Conservation (phyloP, 2,329 filamentous ascomycete genomes). For the Ceratocystis harringtonii region DNA sequence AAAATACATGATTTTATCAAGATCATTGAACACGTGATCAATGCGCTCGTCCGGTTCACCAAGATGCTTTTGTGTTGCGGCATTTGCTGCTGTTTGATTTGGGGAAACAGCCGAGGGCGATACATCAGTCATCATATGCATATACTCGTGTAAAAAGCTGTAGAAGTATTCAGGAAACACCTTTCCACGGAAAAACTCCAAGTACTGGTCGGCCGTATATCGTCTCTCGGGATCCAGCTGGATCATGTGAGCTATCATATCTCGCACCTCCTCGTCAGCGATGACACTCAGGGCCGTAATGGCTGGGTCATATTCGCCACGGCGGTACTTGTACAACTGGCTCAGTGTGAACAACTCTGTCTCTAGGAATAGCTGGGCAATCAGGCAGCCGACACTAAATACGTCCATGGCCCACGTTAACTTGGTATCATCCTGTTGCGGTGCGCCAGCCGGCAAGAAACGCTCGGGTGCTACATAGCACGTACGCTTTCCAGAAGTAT, state of each 20-base stretch:
- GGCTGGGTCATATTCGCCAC: conserved; percentile 80
- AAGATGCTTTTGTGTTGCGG: conserved; percentile 42
- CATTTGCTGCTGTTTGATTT: conserved; percentile 52
- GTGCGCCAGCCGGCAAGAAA: conserved; percentile 52
- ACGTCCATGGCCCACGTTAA: conserved; percentile 93
- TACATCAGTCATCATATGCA: conserved; percentile 87
- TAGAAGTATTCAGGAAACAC: conserved; percentile 96
- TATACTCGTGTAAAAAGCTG: conserved; percentile 92
- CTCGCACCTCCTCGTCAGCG: conserved; percentile 69
- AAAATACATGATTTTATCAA: conserved; percentile 95
- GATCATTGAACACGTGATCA: conserved; percentile 82
- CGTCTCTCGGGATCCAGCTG: conserved; percentile 81
- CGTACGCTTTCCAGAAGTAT: conserved; percentile 76
- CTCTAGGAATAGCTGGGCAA: conserved; percentile 90
- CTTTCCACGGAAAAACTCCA: conserved; percentile 81
- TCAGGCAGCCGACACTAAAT: conserved; percentile 92
- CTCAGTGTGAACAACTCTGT: conserved; percentile 94
- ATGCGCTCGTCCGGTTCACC: conserved; percentile 88
- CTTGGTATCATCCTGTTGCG: conserved; percentile 35
- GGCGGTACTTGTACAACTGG: conserved; percentile 86
- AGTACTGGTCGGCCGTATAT: conserved; percentile 84
- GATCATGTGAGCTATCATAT: conserved; percentile 92
- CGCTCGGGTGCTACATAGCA: conserved; percentile 93
- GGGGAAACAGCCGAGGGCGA: conserved; percentile 42
- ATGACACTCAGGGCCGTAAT: conserved; percentile 72